Conservation (phyloP, 345 rosid species). For the Geranium rotundifolium region DNA sequence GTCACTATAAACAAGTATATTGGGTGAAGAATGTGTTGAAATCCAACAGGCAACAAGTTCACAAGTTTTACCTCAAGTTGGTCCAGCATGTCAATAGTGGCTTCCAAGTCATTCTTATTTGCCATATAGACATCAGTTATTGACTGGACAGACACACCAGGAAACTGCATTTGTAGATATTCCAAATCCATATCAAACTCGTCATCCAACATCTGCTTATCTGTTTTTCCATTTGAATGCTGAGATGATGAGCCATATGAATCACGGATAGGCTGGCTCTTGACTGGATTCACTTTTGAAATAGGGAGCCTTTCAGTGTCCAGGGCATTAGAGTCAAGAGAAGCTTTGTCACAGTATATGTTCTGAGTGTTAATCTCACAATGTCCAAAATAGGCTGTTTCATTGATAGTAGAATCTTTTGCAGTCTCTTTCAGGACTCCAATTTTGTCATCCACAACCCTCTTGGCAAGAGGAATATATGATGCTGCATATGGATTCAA, state of each 20-base stretch:
- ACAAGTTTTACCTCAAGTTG: conserved; percentile 61
- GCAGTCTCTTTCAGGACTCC: conserved; percentile 7
- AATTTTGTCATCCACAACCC: conserved; percentile 22
- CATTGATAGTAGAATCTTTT: conserved; percentile 9
- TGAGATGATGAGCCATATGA: conserved; percentile 23
- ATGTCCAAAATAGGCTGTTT: too few relatives aligned
- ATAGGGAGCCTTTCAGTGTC: conserved; percentile 11
- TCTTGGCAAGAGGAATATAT: conserved; percentile 60
- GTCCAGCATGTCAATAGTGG: conserved; percentile 68
- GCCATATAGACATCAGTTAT: conserved; percentile 62
- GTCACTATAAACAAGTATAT: too few relatives aligned
- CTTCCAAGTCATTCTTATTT: conserved; percentile 62
- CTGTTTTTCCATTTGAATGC: conserved; percentile 14
- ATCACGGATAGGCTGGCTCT: conserved; percentile 18
- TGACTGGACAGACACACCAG: conserved; percentile 62
- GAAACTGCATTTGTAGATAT: conserved; percentile 50
- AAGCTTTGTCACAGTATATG: too few relatives aligned
- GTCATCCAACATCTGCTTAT: conserved; percentile 43
- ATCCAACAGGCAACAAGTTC: background rate
- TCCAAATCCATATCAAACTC: conserved; percentile 63
- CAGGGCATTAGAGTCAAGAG: conserved; percentile 18
- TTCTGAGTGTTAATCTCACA: too few relatives aligned
- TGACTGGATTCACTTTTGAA: conserved; percentile 16
- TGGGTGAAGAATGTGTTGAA: background rate
- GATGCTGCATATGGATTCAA: conserved; percentile 79